Percentiles rank a stretch among this genome's conserved stretches.
These are phyloP conservation scores for Platanus orientalis DNA, from an alignment of 164 flowering plant genomes.

Conservation along the genomic window DNA sequence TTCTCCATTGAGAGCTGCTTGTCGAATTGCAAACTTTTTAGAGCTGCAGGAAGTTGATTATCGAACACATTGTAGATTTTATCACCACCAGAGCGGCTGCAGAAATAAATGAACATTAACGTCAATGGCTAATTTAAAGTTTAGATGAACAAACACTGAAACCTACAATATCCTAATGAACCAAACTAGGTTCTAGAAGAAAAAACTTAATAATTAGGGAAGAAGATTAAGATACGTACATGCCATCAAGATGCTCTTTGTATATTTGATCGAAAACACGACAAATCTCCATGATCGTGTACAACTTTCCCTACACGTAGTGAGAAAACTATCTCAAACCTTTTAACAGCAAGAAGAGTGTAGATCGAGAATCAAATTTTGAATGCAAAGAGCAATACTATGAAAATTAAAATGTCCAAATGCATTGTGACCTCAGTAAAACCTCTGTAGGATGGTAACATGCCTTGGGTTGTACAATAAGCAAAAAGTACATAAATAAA, in stretches of 20 bases:
- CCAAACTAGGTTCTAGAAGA: not conserved
- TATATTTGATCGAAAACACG: conserved; percentile 71
- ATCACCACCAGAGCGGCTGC: conserved; percentile 84
- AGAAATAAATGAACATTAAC: conserved; percentile 6
- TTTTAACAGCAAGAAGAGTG: not conserved
- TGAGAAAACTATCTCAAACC: conserved; percentile 7
- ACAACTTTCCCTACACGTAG: conserved; percentile 69
- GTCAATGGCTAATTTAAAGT: not conserved
- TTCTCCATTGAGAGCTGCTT: conserved; percentile 83
- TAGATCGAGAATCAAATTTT: not conserved
- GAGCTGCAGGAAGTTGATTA: conserved; percentile 82
- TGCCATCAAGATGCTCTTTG: conserved; percentile 85
- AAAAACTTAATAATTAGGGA: not conserved
- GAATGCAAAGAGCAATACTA: not conserved
- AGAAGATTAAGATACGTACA: conserved; percentile 38
- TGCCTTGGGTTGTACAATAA: not conserved
- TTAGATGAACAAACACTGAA: not conserved
- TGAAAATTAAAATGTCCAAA: too few species aligned
- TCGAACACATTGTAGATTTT: conserved; percentile 73
- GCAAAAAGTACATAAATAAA: not conserved
- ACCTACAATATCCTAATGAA: not conserved
- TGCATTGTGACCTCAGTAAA: not conserved
- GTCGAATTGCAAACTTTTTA: conserved; percentile 77
- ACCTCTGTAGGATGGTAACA: not conserved
- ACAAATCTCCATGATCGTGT: conserved; percentile 70